Conservation (phyloP, 2,329 filamentous ascomycete genomes). For the Fusarium caatingaense region DNA sequence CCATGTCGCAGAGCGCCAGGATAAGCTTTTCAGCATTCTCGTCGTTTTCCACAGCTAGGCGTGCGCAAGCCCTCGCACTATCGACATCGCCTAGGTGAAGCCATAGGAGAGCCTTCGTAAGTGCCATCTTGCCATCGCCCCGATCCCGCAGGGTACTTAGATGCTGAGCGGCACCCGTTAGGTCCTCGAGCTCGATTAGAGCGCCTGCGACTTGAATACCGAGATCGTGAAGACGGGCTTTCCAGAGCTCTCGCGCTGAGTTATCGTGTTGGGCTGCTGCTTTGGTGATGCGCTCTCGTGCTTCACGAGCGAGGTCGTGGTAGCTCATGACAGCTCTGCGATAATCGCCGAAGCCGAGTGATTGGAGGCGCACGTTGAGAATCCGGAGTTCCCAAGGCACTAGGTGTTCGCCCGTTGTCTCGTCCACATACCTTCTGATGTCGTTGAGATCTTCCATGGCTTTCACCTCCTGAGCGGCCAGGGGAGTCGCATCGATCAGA, state of each 20-base stretch:
- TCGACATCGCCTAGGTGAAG: constrained; percentile 82
- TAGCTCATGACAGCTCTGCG: constrained; percentile 88
- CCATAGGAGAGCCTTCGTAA: constrained; percentile 74
- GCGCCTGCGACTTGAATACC: constrained; percentile 75
- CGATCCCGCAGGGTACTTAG: constrained; percentile 67
- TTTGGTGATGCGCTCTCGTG: constrained; percentile 68
- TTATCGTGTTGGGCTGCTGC: constrained; percentile 60
- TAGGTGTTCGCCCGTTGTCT: constrained; percentile 68
- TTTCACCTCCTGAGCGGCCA: constrained; percentile 76
- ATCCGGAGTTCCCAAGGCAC: constrained; percentile 91
- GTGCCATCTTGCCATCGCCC: constrained; percentile 55
- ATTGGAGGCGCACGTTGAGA: constrained; percentile 84
- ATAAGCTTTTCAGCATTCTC: constrained; percentile 63
- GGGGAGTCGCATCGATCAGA: constrained; percentile 76
- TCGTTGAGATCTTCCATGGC: constrained; percentile 71
- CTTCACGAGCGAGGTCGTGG: constrained; percentile 87
- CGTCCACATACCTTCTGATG: constrained; percentile 65
- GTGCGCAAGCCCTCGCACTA: constrained; percentile 69
- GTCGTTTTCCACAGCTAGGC: constrained; percentile 39
- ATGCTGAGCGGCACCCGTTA: constrained; percentile 81
- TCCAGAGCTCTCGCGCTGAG: constrained; percentile 75
- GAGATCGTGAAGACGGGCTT: constrained; percentile 76
- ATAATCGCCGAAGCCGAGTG: constrained; percentile 85
- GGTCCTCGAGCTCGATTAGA: constrained; percentile 87
- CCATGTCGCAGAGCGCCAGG: constrained; percentile 78